Conservation (phyloP, 495 filamentous ascomycete species). For the Xylaria sp. region DNA sequence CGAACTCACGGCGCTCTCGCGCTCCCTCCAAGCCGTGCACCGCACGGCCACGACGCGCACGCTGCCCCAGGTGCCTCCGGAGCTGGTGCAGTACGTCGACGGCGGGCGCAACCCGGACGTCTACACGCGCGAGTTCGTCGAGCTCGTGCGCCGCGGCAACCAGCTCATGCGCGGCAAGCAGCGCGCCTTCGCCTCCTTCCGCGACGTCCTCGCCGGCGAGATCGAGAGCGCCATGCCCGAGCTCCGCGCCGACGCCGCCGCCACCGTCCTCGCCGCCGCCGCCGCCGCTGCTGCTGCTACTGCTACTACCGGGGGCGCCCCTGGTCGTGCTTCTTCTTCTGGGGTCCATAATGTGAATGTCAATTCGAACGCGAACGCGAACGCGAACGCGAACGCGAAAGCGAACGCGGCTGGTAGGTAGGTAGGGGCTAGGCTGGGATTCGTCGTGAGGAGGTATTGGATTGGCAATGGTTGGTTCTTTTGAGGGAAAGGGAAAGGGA, state of each 20-base stretch:
- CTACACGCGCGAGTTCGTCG: conserved; percentile 97
- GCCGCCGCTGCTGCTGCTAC: too few species aligned
- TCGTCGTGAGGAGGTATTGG: too few species aligned
- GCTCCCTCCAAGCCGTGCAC: conserved; percentile 53
- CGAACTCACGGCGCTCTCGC: conserved; percentile 48
- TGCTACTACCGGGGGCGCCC: conserved; percentile 41
- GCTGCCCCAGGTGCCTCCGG: conserved; percentile 70
- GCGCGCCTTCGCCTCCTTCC: conserved; percentile 78
- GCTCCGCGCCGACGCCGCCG: conserved; percentile 70
- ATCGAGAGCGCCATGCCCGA: conserved; percentile 82
- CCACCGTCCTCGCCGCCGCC: too few species aligned
- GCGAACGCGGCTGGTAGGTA: too few species aligned
- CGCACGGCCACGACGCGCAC: conserved; percentile 47
- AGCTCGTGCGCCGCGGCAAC: conserved; percentile 83
- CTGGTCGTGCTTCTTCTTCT: background rate
- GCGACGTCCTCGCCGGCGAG: conserved; percentile 82
- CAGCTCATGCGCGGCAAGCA: conserved; percentile 85
- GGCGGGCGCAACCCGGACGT: conserved; percentile 95
- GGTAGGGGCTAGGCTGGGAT: too few species aligned
- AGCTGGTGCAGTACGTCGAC: conserved; percentile 93
- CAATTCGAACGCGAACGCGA: too few species aligned
- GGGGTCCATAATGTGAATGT: too few species aligned
- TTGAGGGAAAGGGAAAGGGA: too few species aligned
- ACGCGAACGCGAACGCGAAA: too few species aligned
- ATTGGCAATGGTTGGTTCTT: too few species aligned